These are phyloP conservation scores for Dicorynia guianensis DNA, from an alignment of 306 rosid species.

Conservation along the genomic window DNA sequence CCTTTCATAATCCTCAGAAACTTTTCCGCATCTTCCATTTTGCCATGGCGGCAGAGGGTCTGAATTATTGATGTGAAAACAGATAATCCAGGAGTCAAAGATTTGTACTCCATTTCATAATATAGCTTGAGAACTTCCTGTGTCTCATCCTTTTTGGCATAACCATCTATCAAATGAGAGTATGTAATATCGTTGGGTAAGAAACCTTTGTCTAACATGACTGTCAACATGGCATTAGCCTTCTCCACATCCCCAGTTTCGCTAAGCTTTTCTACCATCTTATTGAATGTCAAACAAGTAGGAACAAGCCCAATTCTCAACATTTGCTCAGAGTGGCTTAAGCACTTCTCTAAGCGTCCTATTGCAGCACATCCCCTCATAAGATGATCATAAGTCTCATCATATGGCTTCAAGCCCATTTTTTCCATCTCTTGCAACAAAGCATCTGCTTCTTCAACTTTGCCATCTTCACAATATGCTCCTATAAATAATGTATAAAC, in stretches of 20 bases:
- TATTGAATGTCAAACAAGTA: conserved; percentile 65
- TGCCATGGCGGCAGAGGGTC: conserved; percentile 62
- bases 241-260: conserved; percentile 55
- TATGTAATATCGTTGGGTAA: conserved; percentile 64
- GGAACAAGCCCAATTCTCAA: conserved; percentile 65
- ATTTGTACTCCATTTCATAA: conserved; percentile 73
- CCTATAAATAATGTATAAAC: conserved; percentile 66
- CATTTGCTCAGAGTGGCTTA: conserved; percentile 60
- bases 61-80: conserved; percentile 54
- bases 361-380: conserved; percentile 64
- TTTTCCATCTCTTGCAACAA: conserved; percentile 70
- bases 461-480: conserved; percentile 64
- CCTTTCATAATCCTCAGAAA: conserved; percentile 66
- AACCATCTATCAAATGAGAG: conserved; percentile 62
- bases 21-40: conserved; percentile 72
- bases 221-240: conserved; percentile 64
- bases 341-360: conserved; percentile 56
- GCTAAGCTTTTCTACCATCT: conserved; percentile 61
- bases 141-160: conserved; percentile 48
- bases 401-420: conserved; percentile 63
- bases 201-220: conserved; percentile 71
- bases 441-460: conserved; percentile 57
- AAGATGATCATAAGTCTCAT: conserved; percentile 62
- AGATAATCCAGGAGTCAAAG: conserved; percentile 60
- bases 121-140: conserved; percentile 70